Evolutionary conservation across 2,329 filamentous ascomycete genomes (phyloP).

Genomic region (Ophioceras dolichostomum): DNA sequence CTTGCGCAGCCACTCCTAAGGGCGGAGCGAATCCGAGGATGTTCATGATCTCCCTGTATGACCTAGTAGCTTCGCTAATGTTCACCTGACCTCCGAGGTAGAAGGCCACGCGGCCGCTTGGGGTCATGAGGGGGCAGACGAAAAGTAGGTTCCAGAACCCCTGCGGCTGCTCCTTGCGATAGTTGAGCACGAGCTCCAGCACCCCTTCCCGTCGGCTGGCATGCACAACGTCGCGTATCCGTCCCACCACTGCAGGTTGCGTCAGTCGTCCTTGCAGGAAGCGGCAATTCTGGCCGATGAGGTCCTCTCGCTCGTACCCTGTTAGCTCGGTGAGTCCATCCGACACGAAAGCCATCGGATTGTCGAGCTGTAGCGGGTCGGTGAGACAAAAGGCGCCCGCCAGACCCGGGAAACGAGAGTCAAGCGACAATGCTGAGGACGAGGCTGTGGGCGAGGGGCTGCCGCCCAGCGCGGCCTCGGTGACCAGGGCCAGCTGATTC

Average conservation of each 20-base stretch:
- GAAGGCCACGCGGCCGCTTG: slow-evolving; percentile 32
- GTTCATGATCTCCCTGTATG: slow-evolving; percentile 35
- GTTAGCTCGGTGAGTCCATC: slow-evolving; percentile 35
- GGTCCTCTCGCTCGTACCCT: slow-evolving; percentile 31
- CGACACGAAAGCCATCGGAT: slow-evolving; percentile 36
- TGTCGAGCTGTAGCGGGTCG: slow-evolving; percentile 34
- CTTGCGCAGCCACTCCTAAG: too few relatives aligned
- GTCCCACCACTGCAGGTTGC: slow-evolving; percentile 20
- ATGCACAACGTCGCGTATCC: slow-evolving; percentile 23
- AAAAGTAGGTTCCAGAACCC: slow-evolving; percentile 46
- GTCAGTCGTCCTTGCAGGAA: slow-evolving; percentile 29
- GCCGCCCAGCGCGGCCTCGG: slow-evolving; percentile 26
- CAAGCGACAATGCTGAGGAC: not conserved
- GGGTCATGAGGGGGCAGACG: slow-evolving; percentile 36
- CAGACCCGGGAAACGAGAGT: slow-evolving; percentile 25
- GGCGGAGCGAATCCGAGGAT: slow-evolving; percentile 24
- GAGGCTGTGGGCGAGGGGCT: too few relatives aligned
- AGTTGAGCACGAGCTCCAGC: slow-evolving; percentile 34
- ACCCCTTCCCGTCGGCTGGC: slow-evolving; percentile 18
- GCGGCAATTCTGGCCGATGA: slow-evolving; percentile 34
- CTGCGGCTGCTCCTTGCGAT: slow-evolving; percentile 25
- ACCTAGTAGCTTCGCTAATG: slow-evolving; percentile 39
- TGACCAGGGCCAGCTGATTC: slow-evolving; percentile 31
- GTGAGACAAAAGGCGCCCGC: slow-evolving; percentile 48
- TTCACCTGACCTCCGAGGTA: slow-evolving; percentile 46